A percentile compares a stretch with the other conserved stretches of the same genome.
Evolutionary conservation across 495 filamentous ascomycete genomes (phyloP).

Genomic region (Tuber umbilicatum): DNA sequence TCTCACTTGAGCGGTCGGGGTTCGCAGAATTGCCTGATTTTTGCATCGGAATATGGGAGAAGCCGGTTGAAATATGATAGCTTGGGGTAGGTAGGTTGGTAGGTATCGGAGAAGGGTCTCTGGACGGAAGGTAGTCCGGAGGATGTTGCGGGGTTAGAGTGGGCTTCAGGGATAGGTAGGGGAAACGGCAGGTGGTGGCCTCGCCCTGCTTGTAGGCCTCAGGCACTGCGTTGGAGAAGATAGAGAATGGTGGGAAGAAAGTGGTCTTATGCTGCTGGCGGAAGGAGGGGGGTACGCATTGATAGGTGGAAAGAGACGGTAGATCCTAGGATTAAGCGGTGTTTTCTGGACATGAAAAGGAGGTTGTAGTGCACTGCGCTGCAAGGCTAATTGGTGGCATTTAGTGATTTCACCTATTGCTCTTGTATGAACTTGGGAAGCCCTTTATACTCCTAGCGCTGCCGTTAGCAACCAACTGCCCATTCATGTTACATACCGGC

Average conservation of each 20-base stretch:
- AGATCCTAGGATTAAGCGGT: not conserved
- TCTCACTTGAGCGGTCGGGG: not conserved
- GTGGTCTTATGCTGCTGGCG: not conserved
- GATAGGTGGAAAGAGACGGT: not conserved
- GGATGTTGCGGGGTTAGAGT: not conserved
- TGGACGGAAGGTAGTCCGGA: not conserved
- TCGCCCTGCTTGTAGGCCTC: not conserved
- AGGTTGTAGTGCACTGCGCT: not conserved
- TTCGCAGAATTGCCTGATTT: not conserved
- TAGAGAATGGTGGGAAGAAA: not conserved
- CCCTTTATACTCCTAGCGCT: not conserved
- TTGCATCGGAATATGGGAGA: not conserved
- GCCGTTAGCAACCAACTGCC: not conserved
- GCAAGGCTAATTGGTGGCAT: not conserved
- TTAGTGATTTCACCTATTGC: not conserved
- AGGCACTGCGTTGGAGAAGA: not conserved
- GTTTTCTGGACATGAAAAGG: not conserved
- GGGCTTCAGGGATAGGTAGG: not conserved
- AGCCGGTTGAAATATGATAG: not conserved
- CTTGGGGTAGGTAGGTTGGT: not conserved
- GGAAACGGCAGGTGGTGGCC: not conserved
- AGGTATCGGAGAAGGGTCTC: not conserved
- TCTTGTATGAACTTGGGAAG: not conserved
- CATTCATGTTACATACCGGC: not conserved
- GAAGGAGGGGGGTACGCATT: not conserved